A percentile compares a stretch with the other conserved stretches of the same genome.
Evolutionary conservation across 306 rosid species (phyloP).

Genomic region (Luffa acutangula): DNA sequence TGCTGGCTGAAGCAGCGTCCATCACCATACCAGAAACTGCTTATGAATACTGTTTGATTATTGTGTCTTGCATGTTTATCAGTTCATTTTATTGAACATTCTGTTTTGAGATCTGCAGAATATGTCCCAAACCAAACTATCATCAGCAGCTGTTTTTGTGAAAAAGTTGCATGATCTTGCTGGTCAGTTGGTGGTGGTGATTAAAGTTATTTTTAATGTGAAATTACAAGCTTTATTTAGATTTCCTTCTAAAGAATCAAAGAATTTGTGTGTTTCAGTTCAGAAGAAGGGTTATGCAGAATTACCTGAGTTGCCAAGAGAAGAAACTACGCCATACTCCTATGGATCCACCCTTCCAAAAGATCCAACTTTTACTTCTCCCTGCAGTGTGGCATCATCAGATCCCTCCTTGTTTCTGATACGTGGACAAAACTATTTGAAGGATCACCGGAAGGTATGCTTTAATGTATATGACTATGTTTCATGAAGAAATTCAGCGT

Average conservation of each 20-base stretch:
- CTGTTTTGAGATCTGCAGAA: conserved; percentile 25
- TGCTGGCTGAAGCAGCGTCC: not conserved
- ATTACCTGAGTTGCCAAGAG: conserved; percentile 39
- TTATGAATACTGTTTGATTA: not conserved
- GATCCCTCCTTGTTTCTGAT: conserved; percentile 79
- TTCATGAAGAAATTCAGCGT: not conserved
- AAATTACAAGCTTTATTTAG: not conserved
- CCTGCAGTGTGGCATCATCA: conserved; percentile 57
- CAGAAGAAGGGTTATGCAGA: conserved; percentile 68
- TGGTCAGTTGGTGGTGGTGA: conserved; percentile 36
- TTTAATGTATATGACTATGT: not conserved
- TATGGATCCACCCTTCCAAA: conserved; percentile 66
- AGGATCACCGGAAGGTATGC: conserved; percentile 53
- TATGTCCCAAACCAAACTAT: conserved; percentile 28
- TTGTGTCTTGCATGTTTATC: not conserved
- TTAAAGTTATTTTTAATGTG: not conserved
- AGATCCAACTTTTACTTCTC: conserved; percentile 45
- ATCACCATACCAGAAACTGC: not conserved
- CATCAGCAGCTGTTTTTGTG: conserved; percentile 55
- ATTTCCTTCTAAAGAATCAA: conserved; percentile 1
- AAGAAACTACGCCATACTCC: conserved; percentile 28
- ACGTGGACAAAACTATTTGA: conserved; percentile 61
- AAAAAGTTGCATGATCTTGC: conserved; percentile 64
- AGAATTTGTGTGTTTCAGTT: conserved; percentile 28
- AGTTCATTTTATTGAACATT: not conserved